Evolutionary conservation across 148 eudicot genomes (phyloP), one percentile per base, ranked within the genome.

Genomic region (Nyssa sinensis): DNA sequence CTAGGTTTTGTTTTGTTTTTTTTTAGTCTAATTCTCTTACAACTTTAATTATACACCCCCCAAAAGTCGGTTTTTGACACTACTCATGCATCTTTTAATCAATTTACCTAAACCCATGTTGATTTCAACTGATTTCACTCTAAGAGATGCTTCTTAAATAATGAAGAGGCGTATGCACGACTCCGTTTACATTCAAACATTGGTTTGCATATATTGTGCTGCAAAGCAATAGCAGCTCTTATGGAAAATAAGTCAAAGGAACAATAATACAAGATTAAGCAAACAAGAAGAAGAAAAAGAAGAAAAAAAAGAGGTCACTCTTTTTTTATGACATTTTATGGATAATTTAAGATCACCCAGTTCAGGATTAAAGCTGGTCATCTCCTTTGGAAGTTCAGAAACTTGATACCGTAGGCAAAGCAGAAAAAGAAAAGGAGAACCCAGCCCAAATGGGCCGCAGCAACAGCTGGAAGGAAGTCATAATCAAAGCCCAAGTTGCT

Each of bases 301-400:
- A 44, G 51, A 44, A 14, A 44, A 10, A 44, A 44, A n/a, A n/a
- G n/a, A n/a, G n/a, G n/a, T n/a, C n/a, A n/a, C n/a, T n/a, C n/a
- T n/a, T 14, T 4, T 19, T 11, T 44, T 44, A 1, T 14, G 51
- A 44, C 51, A 55, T n/a, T 55, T 7, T 11, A 55, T 55, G 21
- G 24, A 55, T 19, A 55, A 55, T 55, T 19, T 19, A 55, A 0
- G 59, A 55, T 6, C 23, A 13, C 5, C 41, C 8, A 2, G 11
- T 41, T 7, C 49, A 41, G 49, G 1, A 41, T 14, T 41, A 8
- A 14, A 44, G 24, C 41, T 14, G 29, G 66, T 75, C 65, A 91
- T 82, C 97, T 75, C 19, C 74, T 86, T 58, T 89, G 97, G 78
- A 82, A 92, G 79, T 92, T 92, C 33, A 89, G 77, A 71, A 55